Conservation (phyloP, 2,329 filamentous ascomycete species). For the Talaromyces sp. region DNA sequence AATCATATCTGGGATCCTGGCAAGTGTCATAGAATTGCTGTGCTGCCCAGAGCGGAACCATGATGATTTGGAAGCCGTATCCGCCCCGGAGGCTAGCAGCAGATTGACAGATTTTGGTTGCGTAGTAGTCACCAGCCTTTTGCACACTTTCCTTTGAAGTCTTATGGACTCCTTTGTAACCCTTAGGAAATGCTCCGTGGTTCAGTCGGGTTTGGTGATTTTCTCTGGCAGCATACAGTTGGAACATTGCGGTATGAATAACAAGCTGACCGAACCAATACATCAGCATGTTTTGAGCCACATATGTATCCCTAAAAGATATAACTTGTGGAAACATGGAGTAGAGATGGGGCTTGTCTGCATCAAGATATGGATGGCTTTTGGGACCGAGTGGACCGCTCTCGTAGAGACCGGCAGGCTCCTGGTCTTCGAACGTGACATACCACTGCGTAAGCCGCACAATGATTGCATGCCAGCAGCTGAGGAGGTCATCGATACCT, state of each 20-base stretch:
- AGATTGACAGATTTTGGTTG: conserved; percentile 21
- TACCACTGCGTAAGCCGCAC: conserved; percentile 17
- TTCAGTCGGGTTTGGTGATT: conserved; percentile 1
- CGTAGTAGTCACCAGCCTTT: conserved; percentile 18
- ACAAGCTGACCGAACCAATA: conserved; percentile 20
- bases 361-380: conserved; percentile 16
- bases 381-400: conserved; percentile 6
- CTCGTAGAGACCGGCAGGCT: conserved; percentile 11
- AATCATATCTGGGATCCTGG: conserved; percentile 11
- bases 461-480: conserved; percentile 15
- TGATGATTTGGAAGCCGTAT: conserved; percentile 19
- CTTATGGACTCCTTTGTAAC: background rate
- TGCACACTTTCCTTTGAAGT: conserved; percentile 3
- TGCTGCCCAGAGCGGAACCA: conserved; percentile 20
- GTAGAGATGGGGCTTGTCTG: conserved; percentile 1
- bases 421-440: conserved; percentile 11
- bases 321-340: conserved; percentile 18
- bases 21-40: conserved; percentile 10
- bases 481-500: conserved; percentile 10
- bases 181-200: background rate
- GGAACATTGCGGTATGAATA: conserved; percentile 10
- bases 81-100: conserved; percentile 14
- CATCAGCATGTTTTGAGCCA: conserved; percentile 18
- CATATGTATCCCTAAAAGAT: conserved; percentile 16
- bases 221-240: conserved; percentile 12